Conservation (phyloP, 495 filamentous ascomycete species). For the Penicillium malachiteum region DNA sequence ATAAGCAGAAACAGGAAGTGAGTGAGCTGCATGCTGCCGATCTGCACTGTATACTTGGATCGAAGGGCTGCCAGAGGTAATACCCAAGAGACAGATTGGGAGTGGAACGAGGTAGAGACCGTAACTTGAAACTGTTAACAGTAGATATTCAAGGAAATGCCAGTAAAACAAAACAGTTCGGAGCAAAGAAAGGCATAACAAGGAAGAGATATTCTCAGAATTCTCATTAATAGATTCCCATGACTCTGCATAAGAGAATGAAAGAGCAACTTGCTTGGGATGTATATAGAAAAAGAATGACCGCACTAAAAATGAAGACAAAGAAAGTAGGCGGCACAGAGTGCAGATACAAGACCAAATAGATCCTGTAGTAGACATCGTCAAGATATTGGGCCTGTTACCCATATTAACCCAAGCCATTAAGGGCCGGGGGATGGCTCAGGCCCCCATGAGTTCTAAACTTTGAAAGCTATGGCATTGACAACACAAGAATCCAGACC, state of each 20-base stretch:
- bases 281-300: not conserved
- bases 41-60: not conserved
- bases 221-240: not conserved
- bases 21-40: constrained; percentile 25
- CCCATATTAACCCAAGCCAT: not conserved
- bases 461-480: too few species aligned
- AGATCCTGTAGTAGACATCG: not conserved
- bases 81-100: not conserved
- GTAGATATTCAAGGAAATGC: too few species aligned
- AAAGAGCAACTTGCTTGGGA: not conserved
- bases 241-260: not conserved
- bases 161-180: not conserved
- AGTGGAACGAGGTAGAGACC: not conserved
- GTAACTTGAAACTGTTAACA: too few species aligned
- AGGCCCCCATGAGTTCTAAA: too few species aligned
- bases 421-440: too few species aligned
- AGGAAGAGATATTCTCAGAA: not conserved
- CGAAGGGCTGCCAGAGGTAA: not conserved
- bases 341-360: not conserved
- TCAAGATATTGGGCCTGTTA: not conserved
- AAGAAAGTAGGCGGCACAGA: not conserved
- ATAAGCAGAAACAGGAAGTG: constrained; percentile 16
- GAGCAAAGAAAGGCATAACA: not conserved
- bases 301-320: not conserved
- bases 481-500: not conserved